Base-by-base conservation (phyloP, 2,329 filamentous ascomycete species). In the Albophoma yamanashiensis region DNA sequence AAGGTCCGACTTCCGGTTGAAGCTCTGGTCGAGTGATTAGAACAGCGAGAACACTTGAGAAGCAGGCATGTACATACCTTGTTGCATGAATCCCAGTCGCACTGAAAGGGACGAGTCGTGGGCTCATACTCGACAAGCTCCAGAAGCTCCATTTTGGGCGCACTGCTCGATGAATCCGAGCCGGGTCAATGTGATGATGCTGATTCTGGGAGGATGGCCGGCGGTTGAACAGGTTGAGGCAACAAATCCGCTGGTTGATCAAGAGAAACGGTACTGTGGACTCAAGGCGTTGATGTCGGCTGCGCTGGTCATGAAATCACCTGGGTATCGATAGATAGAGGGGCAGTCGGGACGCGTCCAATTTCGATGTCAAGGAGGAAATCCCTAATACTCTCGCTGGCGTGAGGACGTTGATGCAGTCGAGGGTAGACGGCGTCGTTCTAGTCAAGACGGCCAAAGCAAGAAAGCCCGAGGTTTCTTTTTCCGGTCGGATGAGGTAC, bases 1-100 rank as follows among this genome's bases (percentile, higher is more conserved):
- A 62, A 89, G 75, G 67, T 89, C 86, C 22, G 86, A 89, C 72
- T 89, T 89, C 67, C 86, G 80, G 73, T 88, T 88, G 76, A 89
- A 89, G 74, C 83, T 86, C 86, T 89, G 65, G 1, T 12, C 7
- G 17, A 27, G 4, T 14, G 56, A 25, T 61, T 31, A 62, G 57
- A 42, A 34, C 1, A 25, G n/a, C 17, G 20, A 14, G 50, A 5
- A 39, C 17, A 36, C 25, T 12, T 36, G 9, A 36, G n/a, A 57
- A 43, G 39, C 7, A n/a, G 20, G 14, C 47, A 70, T 42, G 40
- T n/a, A 25, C 78, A 61, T 72, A 87, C 84, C 78, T 87, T 87
- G 67, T 76, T 81, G 71, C 84, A 87, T 27, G 75, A 73, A 63
- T 82, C 75, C 84, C 84, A 87, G 66, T 85, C 81, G 70, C 84